These are phyloP conservation scores for Rosa multiflora DNA, from an alignment of 306 rosid species.

Conservation along the genomic window DNA sequence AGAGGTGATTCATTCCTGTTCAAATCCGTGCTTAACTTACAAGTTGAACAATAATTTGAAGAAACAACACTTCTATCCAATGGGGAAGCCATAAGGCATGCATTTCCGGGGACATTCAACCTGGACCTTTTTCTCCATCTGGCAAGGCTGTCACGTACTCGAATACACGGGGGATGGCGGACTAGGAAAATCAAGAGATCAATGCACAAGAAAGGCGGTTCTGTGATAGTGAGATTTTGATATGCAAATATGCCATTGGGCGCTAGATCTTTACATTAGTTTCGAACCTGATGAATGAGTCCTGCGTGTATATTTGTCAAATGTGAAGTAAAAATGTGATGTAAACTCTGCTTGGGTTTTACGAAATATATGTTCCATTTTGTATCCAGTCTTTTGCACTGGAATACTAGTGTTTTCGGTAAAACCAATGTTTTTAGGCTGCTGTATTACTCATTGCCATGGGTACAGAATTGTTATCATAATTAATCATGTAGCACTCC, in stretches of 20 bases:
- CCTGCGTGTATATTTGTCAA: conserved; percentile 17
- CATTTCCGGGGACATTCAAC: conserved; percentile 5
- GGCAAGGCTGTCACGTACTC: conserved; percentile 12
- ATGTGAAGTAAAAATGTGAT: conserved; percentile 8
- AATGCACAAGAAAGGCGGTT: neutral
- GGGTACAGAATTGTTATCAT: neutral
- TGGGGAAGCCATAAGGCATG: conserved; percentile 9
- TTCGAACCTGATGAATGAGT: neutral
- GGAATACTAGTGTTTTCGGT: neutral
- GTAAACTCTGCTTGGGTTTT: conserved; percentile 13
- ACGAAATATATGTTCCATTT: too few species aligned
- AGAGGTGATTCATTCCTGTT: neutral
- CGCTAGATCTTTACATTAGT: conserved; percentile 1
- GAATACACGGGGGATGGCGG: conserved; percentile 1
- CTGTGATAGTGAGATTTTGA: neutral
- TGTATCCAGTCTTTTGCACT: neutral
- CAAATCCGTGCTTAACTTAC: neutral
- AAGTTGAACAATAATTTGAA: neutral
- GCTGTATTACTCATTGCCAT: neutral
- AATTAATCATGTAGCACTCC: neutral
- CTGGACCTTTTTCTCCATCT: neutral
- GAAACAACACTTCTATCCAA: neutral
- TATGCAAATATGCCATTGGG: conserved; percentile 15
- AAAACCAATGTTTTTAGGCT: neutral
- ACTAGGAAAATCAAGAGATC: conserved; percentile 1